Base-by-base conservation (phyloP, 192 early-diverging fungal species). In the Umbelopsis vinacea region DNA sequence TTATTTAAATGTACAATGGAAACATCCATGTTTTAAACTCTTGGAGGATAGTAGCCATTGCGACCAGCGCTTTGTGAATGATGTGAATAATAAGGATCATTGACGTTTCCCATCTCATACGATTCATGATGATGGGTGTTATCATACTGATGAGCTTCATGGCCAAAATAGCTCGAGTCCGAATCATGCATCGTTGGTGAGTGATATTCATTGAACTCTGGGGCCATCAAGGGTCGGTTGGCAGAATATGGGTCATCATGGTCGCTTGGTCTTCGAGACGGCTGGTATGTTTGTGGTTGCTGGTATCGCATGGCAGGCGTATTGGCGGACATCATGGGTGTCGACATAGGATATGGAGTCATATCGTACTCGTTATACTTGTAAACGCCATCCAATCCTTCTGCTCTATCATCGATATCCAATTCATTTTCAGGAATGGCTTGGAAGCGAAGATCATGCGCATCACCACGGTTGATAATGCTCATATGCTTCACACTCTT, bases 361-460 rank as follows among this genome's bases (percentile, higher is more conserved):
- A 67, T 71, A 38, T 74, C 60, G 33, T 74, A 50, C 4, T 80
- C 74, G 15, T 73, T 70, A 54, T 76, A 80, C 17, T 73, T 73
- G 46, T 80, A 76, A 15, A 71, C 50, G 26, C 74, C 74, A 17
- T 71, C 63, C 40, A 73, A 7, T 10, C 74, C 79, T 52, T 82
- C 79, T 17, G 69, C 63, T 19, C 60, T 48, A 45, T 82, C 78
- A 35, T 80, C 78, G 21, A 72, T 55, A 38, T 82, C 73, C 24
- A 80, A 71, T 47, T 82, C 81, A 7, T 57, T 50, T 21, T 80
- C 67, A 7, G 55, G 60, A n/a, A 82, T 40, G 8, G 79, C 73
- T 46, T 82, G 74, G 69, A 82, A 79, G 14, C 66, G 73, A 7
- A 79, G 21, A 38, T 70, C 78, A 43, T 71, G 69, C 10, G 29